phyloP scores from a whole-genome alignment of 805 yeast species.

The Lipomyces oligophaga region DNA sequence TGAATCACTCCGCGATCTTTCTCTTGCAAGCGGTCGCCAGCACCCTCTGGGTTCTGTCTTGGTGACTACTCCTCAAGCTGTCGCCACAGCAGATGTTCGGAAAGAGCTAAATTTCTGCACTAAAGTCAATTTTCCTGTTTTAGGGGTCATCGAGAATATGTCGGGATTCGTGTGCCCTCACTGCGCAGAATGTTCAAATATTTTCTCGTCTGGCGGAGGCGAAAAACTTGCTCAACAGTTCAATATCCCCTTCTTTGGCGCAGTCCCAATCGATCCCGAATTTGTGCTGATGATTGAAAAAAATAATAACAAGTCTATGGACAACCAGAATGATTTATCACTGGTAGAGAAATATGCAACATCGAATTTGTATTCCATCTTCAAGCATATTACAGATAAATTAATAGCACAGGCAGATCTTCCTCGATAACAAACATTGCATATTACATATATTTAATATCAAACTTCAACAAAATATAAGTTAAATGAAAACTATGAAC shows the following conservation, averaged over 20 bases:
- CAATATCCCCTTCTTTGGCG: slow-evolving; percentile 69
- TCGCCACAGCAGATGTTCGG: slow-evolving; percentile 88
- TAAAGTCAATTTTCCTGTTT: slow-evolving; percentile 71
- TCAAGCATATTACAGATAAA: slow-evolving; percentile 18
- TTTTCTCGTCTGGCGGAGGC: slow-evolving; percentile 95
- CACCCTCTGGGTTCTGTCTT: slow-evolving; percentile 87
- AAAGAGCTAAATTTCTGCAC: slow-evolving; percentile 90
- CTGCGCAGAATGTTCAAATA: slow-evolving; percentile 82
- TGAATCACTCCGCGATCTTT: slow-evolving; percentile 67
- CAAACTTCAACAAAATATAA: neutral
- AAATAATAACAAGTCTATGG: slow-evolving; percentile 40
- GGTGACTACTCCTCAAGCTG: slow-evolving; percentile 94
- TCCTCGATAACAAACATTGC: neutral
- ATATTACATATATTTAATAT: neutral
- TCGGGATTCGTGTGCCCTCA: slow-evolving; percentile 93
- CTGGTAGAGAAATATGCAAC: slow-evolving; percentile 23
- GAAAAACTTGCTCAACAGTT: slow-evolving; percentile 58
- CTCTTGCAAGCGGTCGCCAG: no score
- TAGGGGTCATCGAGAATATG: slow-evolving; percentile 95
- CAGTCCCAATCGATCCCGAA: slow-evolving; percentile 87
- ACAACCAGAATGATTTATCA: slow-evolving; percentile 11
- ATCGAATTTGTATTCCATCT: slow-evolving; percentile 26
- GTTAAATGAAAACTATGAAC: neutral
- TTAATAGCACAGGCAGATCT: slow-evolving; percentile 8
- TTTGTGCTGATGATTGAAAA: slow-evolving; percentile 85